Evolutionary conservation across 2,329 filamentous ascomycete species (phyloP), one percentile per base, ranked within the genome.

Genomic region (Sporothrix globosa): DNA sequence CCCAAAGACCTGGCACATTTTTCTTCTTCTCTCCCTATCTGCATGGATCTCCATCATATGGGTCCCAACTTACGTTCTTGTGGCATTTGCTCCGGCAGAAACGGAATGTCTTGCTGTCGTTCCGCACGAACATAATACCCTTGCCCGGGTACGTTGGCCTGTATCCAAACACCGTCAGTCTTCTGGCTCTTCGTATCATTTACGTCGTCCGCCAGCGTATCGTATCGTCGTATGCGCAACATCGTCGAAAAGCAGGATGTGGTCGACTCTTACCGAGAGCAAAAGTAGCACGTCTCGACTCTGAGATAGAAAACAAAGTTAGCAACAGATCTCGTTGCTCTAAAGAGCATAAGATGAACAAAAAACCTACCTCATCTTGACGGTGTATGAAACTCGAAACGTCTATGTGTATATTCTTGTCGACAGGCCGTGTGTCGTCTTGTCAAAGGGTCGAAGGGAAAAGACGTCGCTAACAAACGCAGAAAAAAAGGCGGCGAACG

Each of bases 281-380:
- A 92, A 79, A 92, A 91, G 78, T 90, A 89, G 79, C 89, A 92
- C 63, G 86, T 89, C 79, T 91, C 88, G 76, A 87, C 83, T 79
- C 84, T 85, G 72, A 1, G 72, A 1, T 9, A 44, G 21, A 17
- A 24, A 24, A 19, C 13, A 67, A 27, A 1, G 39, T 46, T 41
- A n/a, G 19, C 5, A 69, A n/a, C 27, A 41, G 54, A 4, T 27
- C 52, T 24, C 13, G 19, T 11, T 48, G 41, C 30, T 30, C n/a
- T 13, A 2, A 4, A n/a, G 19, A 39, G 3, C 6, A 39, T 56
- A 1, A 17, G 13, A 4, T n/a, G 21, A 24, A 48, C 11, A 11
- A n/a, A n/a, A 53, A 50, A 4, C 63, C 11, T 52, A 53, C 63
- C 63, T 66, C 63, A 66, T 66, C 46, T 66, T 66, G 46, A 19